Evolutionary conservation across 441 rosid genomes (phyloP).

Genomic region (Syzygium malaccense): DNA sequence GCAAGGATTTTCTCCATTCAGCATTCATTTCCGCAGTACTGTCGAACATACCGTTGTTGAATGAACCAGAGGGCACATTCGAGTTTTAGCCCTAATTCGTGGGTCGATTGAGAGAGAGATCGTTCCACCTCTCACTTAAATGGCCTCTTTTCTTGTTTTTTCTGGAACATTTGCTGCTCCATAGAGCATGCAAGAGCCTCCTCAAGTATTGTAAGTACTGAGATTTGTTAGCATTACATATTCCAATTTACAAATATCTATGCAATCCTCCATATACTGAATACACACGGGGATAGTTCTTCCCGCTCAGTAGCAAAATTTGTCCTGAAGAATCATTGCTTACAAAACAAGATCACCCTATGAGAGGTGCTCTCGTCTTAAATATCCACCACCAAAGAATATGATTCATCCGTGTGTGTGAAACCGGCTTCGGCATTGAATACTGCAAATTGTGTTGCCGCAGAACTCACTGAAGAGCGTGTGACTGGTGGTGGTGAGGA

Average conservation of each 20-base stretch:
- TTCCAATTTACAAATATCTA: not conserved
- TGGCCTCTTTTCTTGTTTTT: not conserved
- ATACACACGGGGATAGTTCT: not conserved
- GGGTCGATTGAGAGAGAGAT: not conserved
- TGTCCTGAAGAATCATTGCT: not conserved
- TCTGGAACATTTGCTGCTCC: not conserved
- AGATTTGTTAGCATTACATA: not conserved
- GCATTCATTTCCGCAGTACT: not conserved
- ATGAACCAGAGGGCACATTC: not conserved
- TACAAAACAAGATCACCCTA: not conserved
- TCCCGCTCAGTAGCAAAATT: not conserved
- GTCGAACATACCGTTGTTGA: not conserved
- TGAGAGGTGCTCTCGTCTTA: not conserved
- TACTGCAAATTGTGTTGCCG: not conserved
- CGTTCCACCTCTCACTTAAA: not conserved
- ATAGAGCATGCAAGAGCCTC: not conserved
- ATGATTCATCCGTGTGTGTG: not conserved
- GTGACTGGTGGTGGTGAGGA: not conserved
- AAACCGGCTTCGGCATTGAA: not conserved
- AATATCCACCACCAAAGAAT: not conserved
- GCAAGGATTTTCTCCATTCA: not conserved
- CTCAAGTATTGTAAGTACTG: not conserved
- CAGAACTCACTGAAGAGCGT: not conserved
- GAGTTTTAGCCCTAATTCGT: not conserved
- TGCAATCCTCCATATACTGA: not conserved